A percentile compares a stretch with the other conserved stretches of the same genome.
Conservation (phyloP, 2,329 filamentous ascomycete species). For the Aphanoascus verrucosus region DNA sequence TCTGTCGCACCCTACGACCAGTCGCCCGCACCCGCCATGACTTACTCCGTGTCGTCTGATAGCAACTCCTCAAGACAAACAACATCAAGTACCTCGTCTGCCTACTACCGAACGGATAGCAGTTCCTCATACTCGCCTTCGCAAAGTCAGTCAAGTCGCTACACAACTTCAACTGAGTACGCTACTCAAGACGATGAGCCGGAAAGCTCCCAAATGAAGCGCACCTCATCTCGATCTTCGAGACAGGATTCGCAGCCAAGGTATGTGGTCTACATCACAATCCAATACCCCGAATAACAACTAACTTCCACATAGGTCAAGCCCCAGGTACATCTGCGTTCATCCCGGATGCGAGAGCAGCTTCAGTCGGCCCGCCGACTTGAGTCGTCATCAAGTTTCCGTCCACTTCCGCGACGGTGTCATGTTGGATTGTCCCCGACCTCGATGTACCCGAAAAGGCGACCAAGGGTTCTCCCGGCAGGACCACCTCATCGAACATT, state of each 20-base stretch:
- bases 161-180: not conserved
- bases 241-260: slow-evolving; percentile 5
- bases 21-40: slow-evolving; percentile 17
- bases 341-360: slow-evolving; percentile 21
- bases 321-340: slow-evolving; percentile 18
- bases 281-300: not conserved
- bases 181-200: not conserved
- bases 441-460: slow-evolving; percentile 38
- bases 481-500: slow-evolving; percentile 49
- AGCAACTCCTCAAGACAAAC: slow-evolving; percentile 16
- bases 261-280: not conserved
- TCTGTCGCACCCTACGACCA: slow-evolving; percentile 6
- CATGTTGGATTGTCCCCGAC: slow-evolving; percentile 37
- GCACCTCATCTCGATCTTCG: slow-evolving; percentile 4
- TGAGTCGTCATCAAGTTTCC: slow-evolving; percentile 40
- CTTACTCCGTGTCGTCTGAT: slow-evolving; percentile 16
- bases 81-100: slow-evolving; percentile 14
- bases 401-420: slow-evolving; percentile 33
- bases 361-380: slow-evolving; percentile 40
- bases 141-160: slow-evolving; percentile 4
- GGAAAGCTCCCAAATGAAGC: not conserved
- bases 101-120: slow-evolving; percentile 5
- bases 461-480: slow-evolving; percentile 44
- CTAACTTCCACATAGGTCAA: slow-evolving; percentile 9
- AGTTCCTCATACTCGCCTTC: slow-evolving; percentile 1